Conservation (phyloP, 169 alveolate species). For the Plasmodium coatneyi region DNA sequence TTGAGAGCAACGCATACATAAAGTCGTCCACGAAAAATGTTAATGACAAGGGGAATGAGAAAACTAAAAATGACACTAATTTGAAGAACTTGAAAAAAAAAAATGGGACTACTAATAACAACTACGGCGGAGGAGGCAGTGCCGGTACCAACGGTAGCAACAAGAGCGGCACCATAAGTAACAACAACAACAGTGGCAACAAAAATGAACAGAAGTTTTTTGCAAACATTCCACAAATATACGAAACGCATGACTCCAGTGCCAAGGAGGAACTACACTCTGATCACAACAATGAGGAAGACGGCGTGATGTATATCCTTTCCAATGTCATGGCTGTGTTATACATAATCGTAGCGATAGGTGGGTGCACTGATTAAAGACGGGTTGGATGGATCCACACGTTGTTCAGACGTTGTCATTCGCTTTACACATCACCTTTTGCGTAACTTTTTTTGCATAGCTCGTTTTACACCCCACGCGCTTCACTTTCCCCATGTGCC, state of each 20-base stretch:
- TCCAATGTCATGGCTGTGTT: constrained; percentile 44
- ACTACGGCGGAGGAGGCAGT: background rate
- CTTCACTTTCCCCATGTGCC: background rate
- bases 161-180: background rate
- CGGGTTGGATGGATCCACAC: background rate
- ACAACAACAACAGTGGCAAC: background rate
- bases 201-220: background rate
- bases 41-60: constrained; percentile 41
- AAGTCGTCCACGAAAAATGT: constrained; percentile 13
- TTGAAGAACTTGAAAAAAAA: constrained; percentile 17
- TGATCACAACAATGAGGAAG: background rate
- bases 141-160: background rate
- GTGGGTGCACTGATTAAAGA: background rate
- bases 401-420: background rate
- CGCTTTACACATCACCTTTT: background rate
- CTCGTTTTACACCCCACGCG: background rate
- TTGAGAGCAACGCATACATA: background rate
- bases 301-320: background rate
- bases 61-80: constrained; percentile 3
- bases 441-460: background rate
- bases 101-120: background rate
- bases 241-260: constrained; percentile 63
- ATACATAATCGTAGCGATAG: constrained; percentile 64
- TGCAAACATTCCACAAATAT: constrained; percentile 55
- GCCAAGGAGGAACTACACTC: constrained; percentile 18